phyloP scores from a whole-genome alignment of 495 filamentous ascomycete genomes.

The Annulohypoxylon maeteangense region DNA sequence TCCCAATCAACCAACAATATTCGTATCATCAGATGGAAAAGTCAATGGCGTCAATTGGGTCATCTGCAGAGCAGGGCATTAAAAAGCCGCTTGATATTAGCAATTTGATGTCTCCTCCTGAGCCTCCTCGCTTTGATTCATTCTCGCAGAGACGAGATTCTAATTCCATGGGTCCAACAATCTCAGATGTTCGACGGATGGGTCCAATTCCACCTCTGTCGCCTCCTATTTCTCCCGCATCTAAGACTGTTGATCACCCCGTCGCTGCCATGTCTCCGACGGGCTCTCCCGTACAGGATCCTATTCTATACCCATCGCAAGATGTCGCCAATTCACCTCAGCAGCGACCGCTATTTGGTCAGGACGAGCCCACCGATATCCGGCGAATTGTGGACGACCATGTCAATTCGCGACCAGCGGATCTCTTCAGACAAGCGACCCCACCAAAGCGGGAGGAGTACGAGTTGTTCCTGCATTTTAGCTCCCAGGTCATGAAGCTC shows the following conservation, averaged over 20 bases:
- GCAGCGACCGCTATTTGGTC: slow-evolving; percentile 47
- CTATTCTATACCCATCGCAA: slow-evolving; percentile 60
- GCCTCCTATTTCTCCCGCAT: slow-evolving; percentile 76
- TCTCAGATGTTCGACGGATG: slow-evolving; percentile 51
- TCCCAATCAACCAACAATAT: slow-evolving; percentile 5
- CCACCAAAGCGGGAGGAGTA: slow-evolving; percentile 79
- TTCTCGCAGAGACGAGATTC: slow-evolving; percentile 55
- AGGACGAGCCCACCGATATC: slow-evolving; percentile 54
- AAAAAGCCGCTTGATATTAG: slow-evolving; percentile 56
- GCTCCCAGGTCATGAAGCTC: slow-evolving; percentile 68
- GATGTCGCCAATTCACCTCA: slow-evolving; percentile 68
- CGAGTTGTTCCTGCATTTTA: slow-evolving; percentile 71
- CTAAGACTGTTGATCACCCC: slow-evolving; percentile 50
- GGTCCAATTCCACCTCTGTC: slow-evolving; percentile 68
- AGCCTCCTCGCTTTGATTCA: slow-evolving; percentile 69
- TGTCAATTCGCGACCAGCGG: slow-evolving; percentile 69
- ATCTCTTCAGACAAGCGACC: slow-evolving; percentile 62
- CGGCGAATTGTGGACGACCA: slow-evolving; percentile 72
- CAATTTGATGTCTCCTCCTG: slow-evolving; percentile 82
- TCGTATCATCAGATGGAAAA: slow-evolving; percentile 19
- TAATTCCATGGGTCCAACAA: slow-evolving; percentile 41
- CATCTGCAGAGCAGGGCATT: slow-evolving; percentile 25
- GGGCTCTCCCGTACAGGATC: slow-evolving; percentile 46
- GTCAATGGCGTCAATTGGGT: slow-evolving; percentile 28
- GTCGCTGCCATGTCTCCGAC: slow-evolving; percentile 22